Base-by-base conservation (phyloP, 1,139 yeast genomes). In the Torulaspora pretoriensis region DNA sequence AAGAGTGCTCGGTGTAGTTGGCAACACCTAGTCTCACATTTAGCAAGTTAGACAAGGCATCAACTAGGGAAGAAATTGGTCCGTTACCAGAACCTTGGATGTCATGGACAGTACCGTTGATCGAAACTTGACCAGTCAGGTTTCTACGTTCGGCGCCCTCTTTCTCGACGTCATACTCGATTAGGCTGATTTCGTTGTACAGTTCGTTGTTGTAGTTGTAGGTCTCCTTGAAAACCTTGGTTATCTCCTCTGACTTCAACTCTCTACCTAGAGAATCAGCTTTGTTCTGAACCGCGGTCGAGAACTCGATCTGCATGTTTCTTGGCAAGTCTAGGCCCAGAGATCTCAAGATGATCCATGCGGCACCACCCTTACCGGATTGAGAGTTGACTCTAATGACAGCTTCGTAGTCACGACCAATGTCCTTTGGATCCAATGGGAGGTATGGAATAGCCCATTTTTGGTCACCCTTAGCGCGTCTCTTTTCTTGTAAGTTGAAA, bases 331-430 rank as follows among this genome's bases (percentile, higher is more conserved):
- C 97, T 51, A 92, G 77, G 54, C 90, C 97, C 64, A 92, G 74
- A 52, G 85, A 78, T 63, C 95, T 80, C 60, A 89, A 77, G 61
- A 92, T 84, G 54, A 92, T 85, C 97, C 97, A 92, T 25, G 97
- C 95, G 24, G 97, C 95, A 64, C 97, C 97, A 64, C 97, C 97
- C 71, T 92, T 92, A 63, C 98, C 98, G 23, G 95, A 84, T 73
- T 92, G 97, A 8, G 97, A 89, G 73, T 92, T 92, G 68, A 92
- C 97, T 68, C 98, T 81, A 63, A 92, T 92, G 53, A 92, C 95
- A 36, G 97, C 97, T 71, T 92, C 97, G 69, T 92, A 92, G 46
- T 87, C 90, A 70, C 97, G 82, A 48, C 97, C 97, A 59, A 92
- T 84, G 67, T 92, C 97, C 65, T 83, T 78, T 57, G 98, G 98